Evolutionary conservation across 148 eudicot genomes (phyloP).

Genomic region (Rhododendron mucronatum): DNA sequence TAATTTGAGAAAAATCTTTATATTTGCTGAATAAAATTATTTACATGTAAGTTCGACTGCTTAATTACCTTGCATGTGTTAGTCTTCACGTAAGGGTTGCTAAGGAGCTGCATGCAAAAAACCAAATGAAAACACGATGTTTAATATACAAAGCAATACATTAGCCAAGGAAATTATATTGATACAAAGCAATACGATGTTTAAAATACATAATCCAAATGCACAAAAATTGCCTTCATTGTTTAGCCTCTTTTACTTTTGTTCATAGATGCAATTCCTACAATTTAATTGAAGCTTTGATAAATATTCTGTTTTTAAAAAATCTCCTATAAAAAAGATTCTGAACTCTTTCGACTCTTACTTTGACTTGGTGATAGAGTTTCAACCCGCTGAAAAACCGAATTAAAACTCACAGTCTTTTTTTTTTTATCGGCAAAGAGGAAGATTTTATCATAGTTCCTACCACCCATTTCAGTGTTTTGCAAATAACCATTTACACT

Average conservation of each 20-base stretch:
- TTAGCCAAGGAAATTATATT: neutral
- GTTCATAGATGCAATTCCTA: neutral
- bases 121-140: neutral
- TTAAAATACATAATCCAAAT: neutral
- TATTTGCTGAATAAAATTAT: neutral
- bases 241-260: too few species aligned
- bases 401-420: too few species aligned
- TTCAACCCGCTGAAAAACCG: too few species aligned
- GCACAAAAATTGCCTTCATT: too few species aligned
- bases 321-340: too few species aligned
- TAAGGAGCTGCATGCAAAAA: constrained; percentile 13
- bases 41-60: neutral
- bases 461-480: neutral
- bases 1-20: neutral
- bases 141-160: neutral
- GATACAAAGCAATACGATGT: neutral
- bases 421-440: too few species aligned
- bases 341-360: too few species aligned
- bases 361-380: too few species aligned
- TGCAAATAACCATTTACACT: neutral
- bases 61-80: constrained; percentile 12
- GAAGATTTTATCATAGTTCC: neutral
- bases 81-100: constrained; percentile 15
- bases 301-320: too few species aligned
- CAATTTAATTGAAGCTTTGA: too few species aligned